Base-by-base conservation (phyloP, 371 early-diverging fungal species). In the Actinomucor elegans region DNA sequence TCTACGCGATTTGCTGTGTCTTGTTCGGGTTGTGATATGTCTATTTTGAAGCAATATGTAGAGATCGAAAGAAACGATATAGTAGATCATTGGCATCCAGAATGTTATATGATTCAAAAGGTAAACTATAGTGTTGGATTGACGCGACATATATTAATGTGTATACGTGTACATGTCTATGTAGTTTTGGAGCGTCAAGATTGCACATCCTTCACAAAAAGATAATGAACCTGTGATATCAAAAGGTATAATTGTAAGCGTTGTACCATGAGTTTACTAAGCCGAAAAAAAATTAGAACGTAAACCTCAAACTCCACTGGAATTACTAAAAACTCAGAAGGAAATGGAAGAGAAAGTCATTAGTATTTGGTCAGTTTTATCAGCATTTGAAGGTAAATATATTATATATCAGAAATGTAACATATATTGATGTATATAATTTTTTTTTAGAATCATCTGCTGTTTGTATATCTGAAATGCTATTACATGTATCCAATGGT, bases 91-190 rank as follows among this genome's bases (percentile, higher is more conserved):
- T 97, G 98, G 98, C 98, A 97, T 71, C 96, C 96, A 11, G 94
- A 95, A 66, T 97, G 98, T 69, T 97, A 97, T 67, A 96, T 95
- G 97, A 93, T 97, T 44, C 90, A 92, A 79, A 96, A 93, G 71
- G 71, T 71, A 59, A 20, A 45, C 10, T n/a, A n/a, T n/a, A n/a
- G n/a, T n/a, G n/a, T n/a, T n/a, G n/a, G n/a, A n/a, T n/a, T n/a
- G n/a, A n/a, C n/a, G n/a, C n/a, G n/a, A 42, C 18, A 14, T 17
- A 49, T n/a, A 5, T 24, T 15, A 9, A 27, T 6, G 32, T 10
- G 9, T 3, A 29, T 28, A 7, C 6, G 29, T 31, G n/a, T n/a
- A n/a, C n/a, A n/a, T n/a, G n/a, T n/a, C n/a, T n/a, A n/a, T n/a
- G 15, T 55, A 66, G 87, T 84, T 88, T 58, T 90, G 89, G 90